phyloP scores from a whole-genome alignment of 768 basidiomycete species.

The Tulasnella sp. region DNA sequence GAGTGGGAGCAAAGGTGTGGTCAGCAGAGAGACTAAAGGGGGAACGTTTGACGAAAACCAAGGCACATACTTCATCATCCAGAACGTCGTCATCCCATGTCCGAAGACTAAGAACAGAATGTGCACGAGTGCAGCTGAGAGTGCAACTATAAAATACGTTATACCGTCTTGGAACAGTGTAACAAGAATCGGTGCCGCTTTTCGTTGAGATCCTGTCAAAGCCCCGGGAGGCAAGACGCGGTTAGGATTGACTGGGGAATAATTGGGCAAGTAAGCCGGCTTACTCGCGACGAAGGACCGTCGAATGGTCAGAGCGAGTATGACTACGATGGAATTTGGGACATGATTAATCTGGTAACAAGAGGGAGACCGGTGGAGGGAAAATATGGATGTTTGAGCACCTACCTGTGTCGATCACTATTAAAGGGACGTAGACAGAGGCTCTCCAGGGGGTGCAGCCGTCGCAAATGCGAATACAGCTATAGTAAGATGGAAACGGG shows the following conservation, averaged over 20 bases:
- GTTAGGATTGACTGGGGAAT: background rate
- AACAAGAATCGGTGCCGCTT: background rate
- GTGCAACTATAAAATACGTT: background rate
- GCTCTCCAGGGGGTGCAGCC: background rate
- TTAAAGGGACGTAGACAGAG: background rate
- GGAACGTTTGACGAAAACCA: too few relatives aligned
- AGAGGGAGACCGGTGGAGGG: too few relatives aligned
- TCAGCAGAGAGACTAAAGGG: background rate
- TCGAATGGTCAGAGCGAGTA: background rate
- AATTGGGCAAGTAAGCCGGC: background rate
- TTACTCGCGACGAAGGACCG: background rate
- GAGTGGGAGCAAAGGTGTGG: background rate
- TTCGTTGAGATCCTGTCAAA: background rate
- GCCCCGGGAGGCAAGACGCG: background rate
- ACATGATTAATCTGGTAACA: too few relatives aligned
- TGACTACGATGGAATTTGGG: background rate
- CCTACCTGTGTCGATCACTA: background rate
- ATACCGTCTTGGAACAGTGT: background rate
- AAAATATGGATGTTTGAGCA: background rate
- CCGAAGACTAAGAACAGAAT: background rate
- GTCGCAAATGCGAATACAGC: background rate
- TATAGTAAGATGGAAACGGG: background rate
- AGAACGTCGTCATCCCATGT: background rate
- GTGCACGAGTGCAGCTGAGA: background rate
- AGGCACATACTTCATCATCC: background rate